Evolutionary conservation across 1,139 yeast genomes (phyloP), one percentile per base, ranked within the genome.

Genomic region (Zygoascus sp.): DNA sequence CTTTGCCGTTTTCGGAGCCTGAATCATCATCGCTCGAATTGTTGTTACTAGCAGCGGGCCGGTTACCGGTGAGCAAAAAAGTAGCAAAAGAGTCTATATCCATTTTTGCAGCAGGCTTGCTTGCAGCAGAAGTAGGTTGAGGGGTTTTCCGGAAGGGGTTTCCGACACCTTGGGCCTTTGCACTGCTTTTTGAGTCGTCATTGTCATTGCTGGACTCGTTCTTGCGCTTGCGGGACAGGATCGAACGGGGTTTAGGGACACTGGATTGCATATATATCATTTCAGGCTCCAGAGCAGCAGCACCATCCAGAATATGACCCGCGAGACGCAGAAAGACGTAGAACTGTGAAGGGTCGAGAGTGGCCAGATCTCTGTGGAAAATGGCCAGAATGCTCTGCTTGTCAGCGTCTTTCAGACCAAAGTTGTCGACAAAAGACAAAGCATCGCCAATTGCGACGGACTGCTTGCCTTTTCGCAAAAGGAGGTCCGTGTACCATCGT

Each of bases 401-500:
- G 49, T 66, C 68, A 17, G 54, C 53, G 25, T 57, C 62, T n/a
- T 56, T 50, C 19, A 68, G 45, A 11, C 73, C 73, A 54, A 70
- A 70, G 53, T 70, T 68, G 50, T 61, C 68, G 43, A 70, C 62
- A 56, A 70, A 70, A 36, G 62, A 49, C 37, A 68, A 50, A 39
- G 62, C 58, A 51, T 70, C 74, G 38, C 63, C 68, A 4, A 68
- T 55, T 9, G 64, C 59, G n/a, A 70, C 60, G 16, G 60, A 51
- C 45, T 63, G 65, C 28, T 60, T 58, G 46, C 67, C 69, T 48
- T 65, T 66, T 13, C 72, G 65, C 50, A 67, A 52, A 19, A 67
- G 58, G 46, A 70, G 55, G 43, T 70, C 73, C 8, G 72, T 67
- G 53, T 69, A 70, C 74, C 74, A 70, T 25, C 72, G 59, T 11